Conservation (phyloP, 441 rosid species). For the Omphalea diandra region DNA sequence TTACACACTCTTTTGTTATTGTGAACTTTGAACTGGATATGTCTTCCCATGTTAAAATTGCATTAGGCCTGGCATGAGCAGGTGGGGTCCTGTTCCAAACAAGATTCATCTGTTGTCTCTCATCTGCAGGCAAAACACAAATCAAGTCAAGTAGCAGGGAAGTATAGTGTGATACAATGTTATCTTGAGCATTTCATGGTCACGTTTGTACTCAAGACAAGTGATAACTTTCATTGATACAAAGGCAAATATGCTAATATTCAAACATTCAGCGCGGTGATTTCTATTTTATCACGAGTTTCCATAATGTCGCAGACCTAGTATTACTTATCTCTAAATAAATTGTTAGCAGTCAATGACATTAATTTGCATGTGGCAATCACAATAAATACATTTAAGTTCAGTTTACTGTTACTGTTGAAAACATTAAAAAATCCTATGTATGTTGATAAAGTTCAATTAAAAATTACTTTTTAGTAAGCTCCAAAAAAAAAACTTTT, state of each 20-base stretch:
- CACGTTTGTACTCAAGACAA: neutral
- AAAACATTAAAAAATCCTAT: no score
- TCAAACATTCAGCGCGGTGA: neutral
- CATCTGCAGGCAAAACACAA: slow-evolving; percentile 45
- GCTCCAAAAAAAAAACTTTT: no score
- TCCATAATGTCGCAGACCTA: neutral
- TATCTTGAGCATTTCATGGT: neutral
- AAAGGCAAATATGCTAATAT: neutral
- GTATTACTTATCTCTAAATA: neutral
- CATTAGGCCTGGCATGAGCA: slow-evolving; percentile 37
- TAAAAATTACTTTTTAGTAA: no score
- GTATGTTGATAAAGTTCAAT: no score
- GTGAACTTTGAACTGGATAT: slow-evolving; percentile 43
- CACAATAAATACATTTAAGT: no score
- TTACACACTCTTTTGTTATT: slow-evolving; percentile 42
- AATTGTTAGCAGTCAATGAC: neutral
- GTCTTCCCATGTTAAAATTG: slow-evolving; percentile 44
- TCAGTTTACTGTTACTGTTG: no score
- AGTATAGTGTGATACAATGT: neutral
- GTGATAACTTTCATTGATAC: neutral
- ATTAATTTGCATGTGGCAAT: neutral
- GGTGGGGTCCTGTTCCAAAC: slow-evolving; percentile 50
- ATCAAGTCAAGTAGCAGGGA: slow-evolving; percentile 20
- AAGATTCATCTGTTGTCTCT: slow-evolving; percentile 52
- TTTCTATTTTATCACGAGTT: neutral